A percentile compares a stretch with the other conserved stretches of the same genome.
Evolutionary conservation across 805 yeast genomes (phyloP).

Genomic region (Teunomyces atbi): DNA sequence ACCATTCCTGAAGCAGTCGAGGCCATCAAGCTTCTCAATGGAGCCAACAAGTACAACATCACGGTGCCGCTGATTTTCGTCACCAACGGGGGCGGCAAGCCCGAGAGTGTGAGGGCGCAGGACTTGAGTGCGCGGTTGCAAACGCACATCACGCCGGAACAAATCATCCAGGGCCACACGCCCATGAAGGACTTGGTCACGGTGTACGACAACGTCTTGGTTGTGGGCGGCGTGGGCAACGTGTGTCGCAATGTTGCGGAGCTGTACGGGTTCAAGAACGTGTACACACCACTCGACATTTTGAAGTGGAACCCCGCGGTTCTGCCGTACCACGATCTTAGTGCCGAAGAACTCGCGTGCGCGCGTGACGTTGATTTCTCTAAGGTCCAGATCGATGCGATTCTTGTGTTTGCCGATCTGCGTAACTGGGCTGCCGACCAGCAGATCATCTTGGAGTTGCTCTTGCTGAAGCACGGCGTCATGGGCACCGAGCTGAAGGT

Average conservation of each 20-base stretch:
- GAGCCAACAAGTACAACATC: slow-evolving; percentile 73
- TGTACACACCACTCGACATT: slow-evolving; percentile 77
- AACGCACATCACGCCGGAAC: slow-evolving; percentile 64
- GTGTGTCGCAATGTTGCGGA: slow-evolving; percentile 80
- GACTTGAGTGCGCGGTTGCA: slow-evolving; percentile 65
- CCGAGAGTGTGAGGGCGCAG: slow-evolving; percentile 69
- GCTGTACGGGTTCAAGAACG: slow-evolving; percentile 80
- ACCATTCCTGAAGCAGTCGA: slow-evolving; percentile 78
- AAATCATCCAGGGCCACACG: slow-evolving; percentile 90
- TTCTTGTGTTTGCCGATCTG: slow-evolving; percentile 86
- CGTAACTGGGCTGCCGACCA: slow-evolving; percentile 93
- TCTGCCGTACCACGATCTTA: slow-evolving; percentile 75
- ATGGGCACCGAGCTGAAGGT: slow-evolving; percentile 80
- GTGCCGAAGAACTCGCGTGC: slow-evolving; percentile 63
- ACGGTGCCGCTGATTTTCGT: slow-evolving; percentile 81
- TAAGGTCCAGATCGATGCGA: slow-evolving; percentile 69
- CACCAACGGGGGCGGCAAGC: slow-evolving; percentile 91
- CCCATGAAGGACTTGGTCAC: slow-evolving; percentile 84
- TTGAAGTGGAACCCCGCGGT: slow-evolving; percentile 87
- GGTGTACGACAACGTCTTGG: slow-evolving; percentile 68
- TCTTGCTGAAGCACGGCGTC: slow-evolving; percentile 71
- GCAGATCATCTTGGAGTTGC: slow-evolving; percentile 80
- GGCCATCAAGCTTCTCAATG: slow-evolving; percentile 71
- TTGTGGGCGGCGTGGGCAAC: slow-evolving; percentile 87
- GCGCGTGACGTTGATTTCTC: slow-evolving; percentile 63